Conservation (phyloP, 345 rosid species). For the Excoecaria cochinchinensis region DNA sequence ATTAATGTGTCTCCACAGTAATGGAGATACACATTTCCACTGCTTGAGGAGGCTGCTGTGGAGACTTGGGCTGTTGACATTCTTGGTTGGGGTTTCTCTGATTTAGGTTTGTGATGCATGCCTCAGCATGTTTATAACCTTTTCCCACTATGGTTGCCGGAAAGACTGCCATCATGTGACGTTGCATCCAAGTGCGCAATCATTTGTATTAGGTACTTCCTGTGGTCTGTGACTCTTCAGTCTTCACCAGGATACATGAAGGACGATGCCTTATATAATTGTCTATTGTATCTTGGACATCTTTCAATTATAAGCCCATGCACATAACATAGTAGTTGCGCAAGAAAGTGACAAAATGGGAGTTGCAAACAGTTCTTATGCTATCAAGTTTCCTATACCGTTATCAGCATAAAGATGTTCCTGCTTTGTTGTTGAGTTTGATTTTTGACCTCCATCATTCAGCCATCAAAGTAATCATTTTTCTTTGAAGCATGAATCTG, state of each 20-base stretch:
- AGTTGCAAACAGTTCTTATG: not conserved
- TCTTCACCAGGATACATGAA: not conserved
- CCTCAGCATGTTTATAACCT: not conserved
- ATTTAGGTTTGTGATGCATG: constrained; percentile 53
- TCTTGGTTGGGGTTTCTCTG: constrained; percentile 97
- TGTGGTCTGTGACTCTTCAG: not conserved
- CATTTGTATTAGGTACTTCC: constrained; percentile 71
- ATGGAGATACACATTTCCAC: constrained; percentile 81
- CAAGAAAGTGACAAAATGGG: not conserved
- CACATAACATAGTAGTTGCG: not conserved
- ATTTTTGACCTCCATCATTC: not conserved
- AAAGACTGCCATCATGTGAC: constrained; percentile 57
- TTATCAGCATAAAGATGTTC: not conserved
- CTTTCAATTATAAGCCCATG: not conserved
- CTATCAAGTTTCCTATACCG: not conserved
- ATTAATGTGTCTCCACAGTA: constrained; percentile 27
- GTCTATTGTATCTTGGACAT: not conserved
- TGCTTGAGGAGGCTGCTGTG: constrained; percentile 86
- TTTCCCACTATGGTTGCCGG: constrained; percentile 31
- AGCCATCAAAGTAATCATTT: not conserved
- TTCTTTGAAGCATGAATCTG: not conserved
- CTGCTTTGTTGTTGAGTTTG: not conserved
- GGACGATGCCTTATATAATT: not conserved
- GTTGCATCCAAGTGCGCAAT: constrained; percentile 66
- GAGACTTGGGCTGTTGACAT: constrained; percentile 92